A percentile compares a stretch with the other conserved stretches of the same genome.
Conservation (phyloP, 345 rosid genomes). For the Hibiscus syriacus region DNA sequence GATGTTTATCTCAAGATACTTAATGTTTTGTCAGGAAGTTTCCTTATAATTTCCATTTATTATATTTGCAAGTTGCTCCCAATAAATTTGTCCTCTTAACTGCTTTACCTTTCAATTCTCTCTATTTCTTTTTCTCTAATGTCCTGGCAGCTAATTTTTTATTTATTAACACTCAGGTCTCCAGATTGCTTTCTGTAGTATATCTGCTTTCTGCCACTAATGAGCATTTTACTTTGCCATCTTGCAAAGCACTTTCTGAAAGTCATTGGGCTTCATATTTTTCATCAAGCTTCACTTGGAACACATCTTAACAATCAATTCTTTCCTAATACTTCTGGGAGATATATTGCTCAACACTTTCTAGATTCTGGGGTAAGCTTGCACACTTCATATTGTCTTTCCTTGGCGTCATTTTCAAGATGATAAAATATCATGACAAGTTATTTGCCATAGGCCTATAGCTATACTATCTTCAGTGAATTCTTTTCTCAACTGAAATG, state of each 20-base stretch:
- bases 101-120: not conserved
- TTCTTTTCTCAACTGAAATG: not conserved
- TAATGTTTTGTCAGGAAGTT: not conserved
- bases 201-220: conserved; percentile 54
- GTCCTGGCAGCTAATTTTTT: conserved; percentile 1
- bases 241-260: conserved; percentile 51
- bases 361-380: conserved; percentile 39
- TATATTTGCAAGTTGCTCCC: not conserved
- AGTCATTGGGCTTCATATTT: conserved; percentile 90
- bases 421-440: not conserved
- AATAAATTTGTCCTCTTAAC: not conserved
- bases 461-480: not conserved
- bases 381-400: conserved; percentile 4
- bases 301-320: conserved; percentile 59
- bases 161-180: conserved; percentile 42
- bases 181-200: conserved; percentile 61
- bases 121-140: conserved; percentile 1
- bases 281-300: conserved; percentile 94
- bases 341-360: conserved; percentile 20
- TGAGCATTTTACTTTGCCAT: conserved; percentile 32
- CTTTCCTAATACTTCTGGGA: conserved; percentile 37
- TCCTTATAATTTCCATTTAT: not conserved
- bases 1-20: not conserved
- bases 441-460: not conserved
- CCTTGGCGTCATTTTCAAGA: not conserved